Base-by-base conservation (phyloP, 495 filamentous ascomycete genomes). In the Tuber melanosporum region DNA sequence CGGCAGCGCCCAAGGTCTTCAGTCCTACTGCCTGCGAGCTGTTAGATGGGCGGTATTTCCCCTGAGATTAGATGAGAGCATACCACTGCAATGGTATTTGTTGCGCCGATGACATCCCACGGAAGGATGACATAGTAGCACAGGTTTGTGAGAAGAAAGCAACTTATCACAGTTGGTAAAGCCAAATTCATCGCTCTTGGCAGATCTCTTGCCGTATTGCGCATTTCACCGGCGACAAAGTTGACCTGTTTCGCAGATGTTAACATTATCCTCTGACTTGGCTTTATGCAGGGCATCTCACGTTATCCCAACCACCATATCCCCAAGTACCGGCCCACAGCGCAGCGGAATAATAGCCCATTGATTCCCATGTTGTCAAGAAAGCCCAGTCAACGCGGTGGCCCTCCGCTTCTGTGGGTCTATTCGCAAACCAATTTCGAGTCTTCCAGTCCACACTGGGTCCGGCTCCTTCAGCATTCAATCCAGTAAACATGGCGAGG, bases 301-400 rank as follows among this genome's bases (percentile, higher is more conserved):
- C 88, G 82, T 89, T 89, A 76, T 90, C 89, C 89, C 89, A 90
- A 7, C 89, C 89, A 1, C 86, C 87, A 73, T 89, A 90, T 7
- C 87, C 88, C 88, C 88, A 90, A 45, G 89, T 74, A 0, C 87
- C 89, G 0, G 85, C 88, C 77, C 89, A 89, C 3, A 89, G 75
- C 0, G 88, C 88, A 0, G 88, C 85, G 6, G 87, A 87, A 45
- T 87, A 86, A 76, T 89, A 86, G 0, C 88, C 88, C 71, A 89
- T 83, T 32, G 86, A 77, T 74, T 88, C 86, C 88, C 88, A 90
- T 19, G 76, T 74, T 9, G 83, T 79, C 39, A 88, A 41, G 9
- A 74, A 70, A 2, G 76, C 81, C 88, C 88, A 90, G 44, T 89
- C 85, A 19, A 87, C 87, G 14, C 77, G 82, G 75, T 83, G 86